These are phyloP conservation scores for Sistotremastrum suecicum DNA, from an alignment of 768 basidiomycete species.

Conservation along the genomic window DNA sequence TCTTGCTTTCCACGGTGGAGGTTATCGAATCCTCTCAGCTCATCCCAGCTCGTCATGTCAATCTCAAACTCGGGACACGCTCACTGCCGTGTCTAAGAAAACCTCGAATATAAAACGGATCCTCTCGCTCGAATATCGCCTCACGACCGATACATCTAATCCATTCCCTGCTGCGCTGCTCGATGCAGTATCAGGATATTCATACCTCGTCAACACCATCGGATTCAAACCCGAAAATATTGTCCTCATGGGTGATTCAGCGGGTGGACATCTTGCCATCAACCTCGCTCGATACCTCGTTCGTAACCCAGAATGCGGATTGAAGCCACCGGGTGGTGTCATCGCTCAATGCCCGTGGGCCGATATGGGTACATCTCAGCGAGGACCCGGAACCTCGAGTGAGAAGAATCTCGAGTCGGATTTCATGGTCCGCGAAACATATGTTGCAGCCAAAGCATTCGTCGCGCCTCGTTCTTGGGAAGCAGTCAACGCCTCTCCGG, in stretches of 20 bases:
- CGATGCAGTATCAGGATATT: conserved; percentile 36
- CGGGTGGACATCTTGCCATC: conserved; percentile 36
- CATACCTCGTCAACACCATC: conserved; percentile 30
- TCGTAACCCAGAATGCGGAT: conserved; percentile 4
- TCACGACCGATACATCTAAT: conserved; percentile 18
- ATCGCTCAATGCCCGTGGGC: conserved; percentile 5
- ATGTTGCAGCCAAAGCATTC: too few species aligned
- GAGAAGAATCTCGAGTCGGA: not conserved
- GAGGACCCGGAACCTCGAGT: not conserved
- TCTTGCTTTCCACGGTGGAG: conserved; percentile 18
- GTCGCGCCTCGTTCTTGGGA: too few species aligned
- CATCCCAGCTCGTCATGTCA: not conserved
- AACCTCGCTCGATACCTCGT: conserved; percentile 24
- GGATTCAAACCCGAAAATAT: conserved; percentile 29
- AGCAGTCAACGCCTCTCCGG: too few species aligned
- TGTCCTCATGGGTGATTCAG: conserved; percentile 37
- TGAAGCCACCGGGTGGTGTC: conserved; percentile 4
- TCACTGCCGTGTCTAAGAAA: not conserved
- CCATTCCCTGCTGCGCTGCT: conserved; percentile 41
- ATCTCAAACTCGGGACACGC: not conserved
- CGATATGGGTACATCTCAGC: conserved; percentile 3
- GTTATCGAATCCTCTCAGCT: conserved; percentile 8
- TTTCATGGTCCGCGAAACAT: too few species aligned
- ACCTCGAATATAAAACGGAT: conserved; percentile 13
- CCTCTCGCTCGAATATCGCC: conserved; percentile 34